phyloP scores from a whole-genome alignment of 225 moss, liverwort and hornwort species.

The Ulota crispa region DNA sequence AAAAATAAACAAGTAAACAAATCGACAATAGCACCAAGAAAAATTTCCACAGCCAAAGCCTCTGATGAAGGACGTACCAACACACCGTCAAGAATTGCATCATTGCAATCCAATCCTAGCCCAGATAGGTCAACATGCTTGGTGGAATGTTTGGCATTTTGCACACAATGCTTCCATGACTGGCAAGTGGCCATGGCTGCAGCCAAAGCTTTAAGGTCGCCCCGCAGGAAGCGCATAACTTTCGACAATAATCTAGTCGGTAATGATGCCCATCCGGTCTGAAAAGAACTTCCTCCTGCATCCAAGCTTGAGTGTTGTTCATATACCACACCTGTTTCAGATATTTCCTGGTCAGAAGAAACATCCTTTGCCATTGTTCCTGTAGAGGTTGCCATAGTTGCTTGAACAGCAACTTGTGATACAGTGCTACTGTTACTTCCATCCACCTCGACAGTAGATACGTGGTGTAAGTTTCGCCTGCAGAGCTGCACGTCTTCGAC shows the following conservation, averaged over 20 bases:
- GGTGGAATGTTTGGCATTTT: conserved; percentile 56
- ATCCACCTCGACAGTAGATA: conserved; percentile 52
- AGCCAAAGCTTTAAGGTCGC: conserved; percentile 68
- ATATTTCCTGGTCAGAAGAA: conserved; percentile 53
- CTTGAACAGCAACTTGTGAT: conserved; percentile 50
- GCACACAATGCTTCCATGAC: conserved; percentile 70
- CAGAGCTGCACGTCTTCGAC: conserved; percentile 49
- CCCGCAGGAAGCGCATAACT: conserved; percentile 67
- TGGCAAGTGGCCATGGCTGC: conserved; percentile 82
- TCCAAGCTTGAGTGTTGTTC: conserved; percentile 30
- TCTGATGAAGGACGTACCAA: conserved; percentile 56
- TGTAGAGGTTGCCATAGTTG: conserved; percentile 36
- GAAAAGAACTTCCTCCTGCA: conserved; percentile 38
- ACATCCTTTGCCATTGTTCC: conserved; percentile 46
- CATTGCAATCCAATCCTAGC: conserved; percentile 55
- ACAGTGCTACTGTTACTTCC: conserved; percentile 63
- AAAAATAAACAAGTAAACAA: neutral
- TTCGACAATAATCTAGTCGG: conserved; percentile 39
- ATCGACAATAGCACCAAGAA: neutral
- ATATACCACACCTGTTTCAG: conserved; percentile 40
- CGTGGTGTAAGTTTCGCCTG: conserved; percentile 43
- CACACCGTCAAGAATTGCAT: conserved; percentile 68
- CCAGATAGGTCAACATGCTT: conserved; percentile 73
- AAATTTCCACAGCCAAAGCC: conserved; percentile 3
- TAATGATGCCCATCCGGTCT: conserved; percentile 64